Base-by-base conservation (phyloP, 2,329 filamentous ascomycete genomes). In the Blastomyces percursus region DNA sequence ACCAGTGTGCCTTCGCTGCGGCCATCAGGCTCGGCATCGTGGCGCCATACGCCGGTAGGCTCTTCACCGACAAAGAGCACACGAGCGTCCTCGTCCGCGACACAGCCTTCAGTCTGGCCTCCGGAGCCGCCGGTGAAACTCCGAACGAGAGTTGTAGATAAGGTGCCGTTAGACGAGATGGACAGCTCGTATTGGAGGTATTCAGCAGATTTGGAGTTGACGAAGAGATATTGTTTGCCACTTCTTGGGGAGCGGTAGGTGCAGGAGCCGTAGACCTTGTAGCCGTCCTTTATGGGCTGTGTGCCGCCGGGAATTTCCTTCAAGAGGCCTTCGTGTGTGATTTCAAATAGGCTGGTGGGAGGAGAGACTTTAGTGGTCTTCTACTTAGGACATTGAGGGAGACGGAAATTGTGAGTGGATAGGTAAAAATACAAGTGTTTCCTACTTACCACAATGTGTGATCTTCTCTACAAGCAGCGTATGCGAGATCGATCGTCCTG, bases 71-170 rank as follows among this genome's bases (percentile, higher is more conserved):
- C 72, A 64, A 83, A 77, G 2, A 83, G 66, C 70, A 76, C 80
- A 5, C 78, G 79, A 62, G 81, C 80, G 16, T 76, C 76, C 27
- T 83, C 79, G 61, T 83, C 81, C 0, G 76, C 70, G 0, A 83
- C 81, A 59, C 81, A 83, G 3, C 81, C 81, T 68, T 83, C 81
- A 0, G 82, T 80, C 64, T 84, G 80, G 2, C 80, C 79, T 2
- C 81, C 80, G 2, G 77, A 78, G 2, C 81, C 81, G 0, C 76
- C 80, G 1, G 73, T 76, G 59, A 83, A 83, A 46, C 77, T 76
- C n/a, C 81, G 76, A 1, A 83, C 79, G 1, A 84, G 75, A 0
- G 70, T 74, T 0, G 79, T 81, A 40, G 77, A 68, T 0, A 83
- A 74, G 0, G 75, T 75, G 6, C 76, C 76, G 38, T 79, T 71